A percentile compares a stretch with the other conserved stretches of the same genome.
phyloP scores from a whole-genome alignment of 805 yeast genomes.

The Starmerella bombi region DNA sequence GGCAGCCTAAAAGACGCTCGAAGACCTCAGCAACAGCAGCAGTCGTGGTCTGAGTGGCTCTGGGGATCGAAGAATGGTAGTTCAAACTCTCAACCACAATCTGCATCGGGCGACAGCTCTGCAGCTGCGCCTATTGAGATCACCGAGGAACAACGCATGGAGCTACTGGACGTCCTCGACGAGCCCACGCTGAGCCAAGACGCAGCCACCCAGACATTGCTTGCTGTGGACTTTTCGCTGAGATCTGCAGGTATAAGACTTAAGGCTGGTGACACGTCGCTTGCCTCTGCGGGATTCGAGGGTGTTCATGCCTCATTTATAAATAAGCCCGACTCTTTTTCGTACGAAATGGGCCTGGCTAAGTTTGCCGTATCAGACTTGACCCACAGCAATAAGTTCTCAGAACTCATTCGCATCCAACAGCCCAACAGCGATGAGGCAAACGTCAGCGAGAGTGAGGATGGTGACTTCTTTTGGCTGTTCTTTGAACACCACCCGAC shows the following conservation, averaged over 20 bases:
- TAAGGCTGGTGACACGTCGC: conserved; percentile 29
- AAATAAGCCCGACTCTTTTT: conserved; percentile 68
- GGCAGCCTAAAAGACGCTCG: conserved; percentile 20
- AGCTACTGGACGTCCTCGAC: conserved; percentile 85
- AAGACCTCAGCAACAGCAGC: conserved; percentile 7
- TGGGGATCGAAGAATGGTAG: conserved; percentile 14
- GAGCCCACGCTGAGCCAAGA: conserved; percentile 46
- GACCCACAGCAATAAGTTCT: conserved; percentile 62
- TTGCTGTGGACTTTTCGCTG: conserved; percentile 54
- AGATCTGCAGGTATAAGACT: conserved; percentile 67
- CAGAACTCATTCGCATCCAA: conserved; percentile 24
- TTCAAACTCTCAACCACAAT: not conserved
- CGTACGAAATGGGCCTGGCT: conserved; percentile 57
- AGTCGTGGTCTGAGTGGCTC: conserved; percentile 21
- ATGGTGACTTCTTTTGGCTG: conserved; percentile 49
- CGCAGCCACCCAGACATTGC: conserved; percentile 34
- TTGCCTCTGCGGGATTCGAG: conserved; percentile 72
- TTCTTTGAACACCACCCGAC: conserved; percentile 78
- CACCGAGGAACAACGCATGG: conserved; percentile 79
- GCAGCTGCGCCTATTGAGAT: conserved; percentile 26
- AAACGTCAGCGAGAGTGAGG: not conserved
- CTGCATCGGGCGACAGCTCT: not conserved
- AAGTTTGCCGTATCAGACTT: conserved; percentile 84
- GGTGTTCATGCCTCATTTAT: conserved; percentile 62
- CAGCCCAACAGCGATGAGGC: too few species aligned